Percentiles rank a stretch among this genome's conserved stretches.
Evolutionary conservation across 805 yeast species (phyloP).

Genomic region (Candida manassasensis): DNA sequence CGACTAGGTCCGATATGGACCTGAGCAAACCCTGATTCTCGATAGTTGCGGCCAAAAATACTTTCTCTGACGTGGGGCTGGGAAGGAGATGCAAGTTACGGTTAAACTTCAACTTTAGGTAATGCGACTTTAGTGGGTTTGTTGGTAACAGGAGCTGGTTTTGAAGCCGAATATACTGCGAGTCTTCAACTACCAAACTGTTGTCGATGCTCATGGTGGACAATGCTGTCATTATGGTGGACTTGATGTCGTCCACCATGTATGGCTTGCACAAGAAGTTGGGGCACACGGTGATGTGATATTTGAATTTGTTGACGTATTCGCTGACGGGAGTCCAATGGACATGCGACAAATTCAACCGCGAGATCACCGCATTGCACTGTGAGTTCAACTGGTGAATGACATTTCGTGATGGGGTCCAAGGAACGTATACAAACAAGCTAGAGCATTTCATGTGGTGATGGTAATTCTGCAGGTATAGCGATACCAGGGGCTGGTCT

Average conservation of each 20-base stretch:
- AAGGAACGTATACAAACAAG: conserved; percentile 6
- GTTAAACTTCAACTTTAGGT: neutral
- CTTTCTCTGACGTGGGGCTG: neutral
- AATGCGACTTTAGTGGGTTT: neutral
- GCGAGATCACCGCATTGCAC: neutral
- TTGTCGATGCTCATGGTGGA: neutral
- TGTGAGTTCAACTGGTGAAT: neutral
- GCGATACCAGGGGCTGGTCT: conserved; percentile 1
- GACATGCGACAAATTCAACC: neutral
- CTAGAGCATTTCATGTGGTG: conserved; percentile 2
- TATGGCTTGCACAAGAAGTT: neutral
- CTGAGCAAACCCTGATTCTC: neutral
- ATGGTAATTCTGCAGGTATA: conserved; percentile 4
- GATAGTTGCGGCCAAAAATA: conserved; percentile 2
- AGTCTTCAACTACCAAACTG: neutral
- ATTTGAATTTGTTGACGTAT: conserved; percentile 1
- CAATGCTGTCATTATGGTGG: neutral
- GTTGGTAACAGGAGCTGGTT: neutral
- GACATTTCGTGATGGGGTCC: conserved; percentile 3
- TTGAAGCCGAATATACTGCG: conserved; percentile 1
- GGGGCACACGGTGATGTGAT: conserved; percentile 5
- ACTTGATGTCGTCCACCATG: neutral
- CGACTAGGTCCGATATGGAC: neutral
- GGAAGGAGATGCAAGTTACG: neutral
- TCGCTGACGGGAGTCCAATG: conserved; percentile 1